Conservation (phyloP, 805 yeast species). For the Hanseniaspora mollemarum region DNA sequence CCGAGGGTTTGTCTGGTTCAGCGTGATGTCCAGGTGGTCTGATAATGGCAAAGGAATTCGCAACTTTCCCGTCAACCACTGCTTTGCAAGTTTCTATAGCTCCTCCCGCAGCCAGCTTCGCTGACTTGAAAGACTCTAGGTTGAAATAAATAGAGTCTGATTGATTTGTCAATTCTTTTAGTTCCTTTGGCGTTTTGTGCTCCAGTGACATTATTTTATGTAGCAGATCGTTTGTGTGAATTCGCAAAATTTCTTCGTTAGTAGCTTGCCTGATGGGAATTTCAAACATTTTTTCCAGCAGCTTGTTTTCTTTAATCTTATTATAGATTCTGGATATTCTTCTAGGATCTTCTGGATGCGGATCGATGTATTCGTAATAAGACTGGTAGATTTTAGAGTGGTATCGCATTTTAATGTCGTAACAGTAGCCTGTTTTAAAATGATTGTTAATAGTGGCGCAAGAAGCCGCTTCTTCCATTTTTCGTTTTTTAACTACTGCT, state of each 20-base stretch:
- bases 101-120: constrained; percentile 91
- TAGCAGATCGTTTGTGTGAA: constrained; percentile 74
- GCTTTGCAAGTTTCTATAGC: constrained; percentile 93
- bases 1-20: constrained; percentile 94
- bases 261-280: constrained; percentile 86
- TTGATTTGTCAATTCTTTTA: constrained; percentile 70
- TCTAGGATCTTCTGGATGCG: constrained; percentile 98
- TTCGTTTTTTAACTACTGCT: constrained; percentile 2
- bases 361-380: constrained; percentile 87
- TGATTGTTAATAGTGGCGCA: constrained; percentile 38
- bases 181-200: constrained; percentile 61
- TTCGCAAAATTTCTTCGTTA: constrained; percentile 70
- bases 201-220: constrained; percentile 64
- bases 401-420: constrained; percentile 94
- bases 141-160: constrained; percentile 94
- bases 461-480: constrained; percentile 26
- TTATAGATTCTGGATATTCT: constrained; percentile 89
- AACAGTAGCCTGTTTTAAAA: constrained; percentile 83
- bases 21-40: constrained; percentile 99
- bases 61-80: constrained; percentile 83
- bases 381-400: constrained; percentile 91
- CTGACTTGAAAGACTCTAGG: constrained; percentile 77
- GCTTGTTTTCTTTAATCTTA: constrained; percentile 85
- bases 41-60: constrained; percentile 85
- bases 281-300: constrained; percentile 78